phyloP scores from a whole-genome alignment of 495 filamentous ascomycete species.

The Annulohypoxylon bovei region DNA sequence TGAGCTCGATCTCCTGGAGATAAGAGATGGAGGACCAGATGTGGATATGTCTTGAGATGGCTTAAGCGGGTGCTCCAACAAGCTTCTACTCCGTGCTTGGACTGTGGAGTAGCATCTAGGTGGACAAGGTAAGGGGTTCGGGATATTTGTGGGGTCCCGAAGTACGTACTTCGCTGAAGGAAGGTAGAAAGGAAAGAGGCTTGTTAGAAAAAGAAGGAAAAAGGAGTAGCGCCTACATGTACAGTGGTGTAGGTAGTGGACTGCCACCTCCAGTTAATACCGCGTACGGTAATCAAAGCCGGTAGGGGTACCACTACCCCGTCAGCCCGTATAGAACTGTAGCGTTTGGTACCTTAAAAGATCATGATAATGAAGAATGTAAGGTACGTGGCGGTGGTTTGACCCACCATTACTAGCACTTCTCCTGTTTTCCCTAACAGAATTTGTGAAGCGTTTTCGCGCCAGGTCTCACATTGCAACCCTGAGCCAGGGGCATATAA shows the following conservation, averaged over 20 bases:
- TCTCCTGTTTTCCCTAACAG: slow-evolving; percentile 45
- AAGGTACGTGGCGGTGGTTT: slow-evolving; percentile 38
- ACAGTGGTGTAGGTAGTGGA: background rate
- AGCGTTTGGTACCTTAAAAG: slow-evolving; percentile 20
- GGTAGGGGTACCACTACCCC: slow-evolving; percentile 2
- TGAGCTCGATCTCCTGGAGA: slow-evolving; percentile 18
- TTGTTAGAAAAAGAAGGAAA: slow-evolving; percentile 1
- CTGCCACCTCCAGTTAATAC: slow-evolving; percentile 9
- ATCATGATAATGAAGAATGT: slow-evolving; percentile 15
- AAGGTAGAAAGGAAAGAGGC: background rate
- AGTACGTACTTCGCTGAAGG: slow-evolving; percentile 14
- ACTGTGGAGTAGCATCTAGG: slow-evolving; percentile 35
- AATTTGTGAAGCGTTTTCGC: slow-evolving; percentile 30
- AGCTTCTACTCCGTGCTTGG: slow-evolving; percentile 37
- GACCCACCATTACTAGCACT: slow-evolving; percentile 38
- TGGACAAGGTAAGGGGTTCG: slow-evolving; percentile 19
- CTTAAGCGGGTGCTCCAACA: slow-evolving; percentile 18
- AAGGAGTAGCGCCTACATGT: background rate
- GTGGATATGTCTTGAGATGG: slow-evolving; percentile 19
- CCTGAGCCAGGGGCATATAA: slow-evolving; percentile 29
- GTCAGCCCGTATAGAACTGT: slow-evolving; percentile 10
- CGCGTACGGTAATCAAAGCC: slow-evolving; percentile 12
- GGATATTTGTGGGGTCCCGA: slow-evolving; percentile 6
- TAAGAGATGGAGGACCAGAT: slow-evolving; percentile 34
- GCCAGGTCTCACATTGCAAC: slow-evolving; percentile 40